Conservation (phyloP, 148 eudicot species). For the Amaranthus cruentus region DNA sequence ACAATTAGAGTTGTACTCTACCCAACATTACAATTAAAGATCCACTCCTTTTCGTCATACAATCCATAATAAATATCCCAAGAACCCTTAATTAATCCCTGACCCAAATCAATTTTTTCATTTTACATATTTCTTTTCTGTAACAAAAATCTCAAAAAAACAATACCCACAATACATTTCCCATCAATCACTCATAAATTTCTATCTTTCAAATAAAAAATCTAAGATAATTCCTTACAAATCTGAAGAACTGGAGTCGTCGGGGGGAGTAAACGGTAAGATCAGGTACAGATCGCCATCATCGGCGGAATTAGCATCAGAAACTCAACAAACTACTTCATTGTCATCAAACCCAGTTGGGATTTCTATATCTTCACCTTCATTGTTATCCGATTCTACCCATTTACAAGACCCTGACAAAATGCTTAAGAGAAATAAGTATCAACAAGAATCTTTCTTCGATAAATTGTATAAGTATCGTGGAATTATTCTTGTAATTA, state of each 20-base stretch:
- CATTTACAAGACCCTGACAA: constrained; percentile 33
- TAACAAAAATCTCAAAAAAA: background rate
- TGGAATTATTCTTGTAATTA: constrained; percentile 47
- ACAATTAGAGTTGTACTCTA: no score
- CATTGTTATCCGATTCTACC: background rate
- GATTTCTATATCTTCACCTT: constrained; percentile 7
- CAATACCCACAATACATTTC: background rate
- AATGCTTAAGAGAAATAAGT: constrained; percentile 47
- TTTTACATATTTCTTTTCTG: no score
- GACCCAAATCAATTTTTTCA: no score
- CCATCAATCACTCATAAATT: background rate
- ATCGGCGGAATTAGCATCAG: constrained; percentile 62
- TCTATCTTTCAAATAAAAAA: background rate
- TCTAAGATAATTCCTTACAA: background rate
- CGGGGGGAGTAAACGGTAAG: constrained; percentile 58
- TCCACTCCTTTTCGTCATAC: background rate
- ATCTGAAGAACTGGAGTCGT: constrained; percentile 62
- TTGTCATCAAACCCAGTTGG: constrained; percentile 14
- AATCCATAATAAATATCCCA: background rate
- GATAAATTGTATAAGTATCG: constrained; percentile 56
- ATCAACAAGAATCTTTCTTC: constrained; percentile 37
- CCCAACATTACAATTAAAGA: background rate
- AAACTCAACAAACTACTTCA: constrained; percentile 30
- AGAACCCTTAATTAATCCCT: background rate
- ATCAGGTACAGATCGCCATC: constrained; percentile 93